Percentiles rank a stretch among this genome's conserved stretches.
Evolutionary conservation across 2,329 filamentous ascomycete species (phyloP).

Genomic region (Blastomyces gilchristii): DNA sequence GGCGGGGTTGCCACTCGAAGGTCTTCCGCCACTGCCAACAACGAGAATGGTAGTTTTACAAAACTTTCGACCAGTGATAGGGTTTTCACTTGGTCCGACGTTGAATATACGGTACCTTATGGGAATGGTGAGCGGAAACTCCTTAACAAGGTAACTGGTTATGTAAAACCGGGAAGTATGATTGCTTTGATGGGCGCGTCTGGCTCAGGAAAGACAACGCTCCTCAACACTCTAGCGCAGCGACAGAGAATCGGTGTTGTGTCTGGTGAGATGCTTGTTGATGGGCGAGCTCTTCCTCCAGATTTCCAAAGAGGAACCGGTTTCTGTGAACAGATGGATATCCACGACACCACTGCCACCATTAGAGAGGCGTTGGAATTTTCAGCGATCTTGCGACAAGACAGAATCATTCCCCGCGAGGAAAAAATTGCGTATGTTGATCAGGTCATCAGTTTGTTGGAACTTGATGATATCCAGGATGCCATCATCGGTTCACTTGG

Average conservation of each 20-base stretch:
- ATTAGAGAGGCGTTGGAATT: constrained; percentile 61
- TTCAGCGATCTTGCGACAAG: constrained; percentile 55
- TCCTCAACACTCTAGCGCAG: constrained; percentile 68
- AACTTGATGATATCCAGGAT: constrained; percentile 56
- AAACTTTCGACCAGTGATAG: constrained; percentile 48
- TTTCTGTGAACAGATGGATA: constrained; percentile 62
- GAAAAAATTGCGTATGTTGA: constrained; percentile 60
- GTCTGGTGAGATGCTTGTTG: constrained; percentile 60
- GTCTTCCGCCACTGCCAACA: background rate
- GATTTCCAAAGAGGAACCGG: constrained; percentile 61
- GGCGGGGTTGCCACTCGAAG: background rate
- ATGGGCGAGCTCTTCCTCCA: constrained; percentile 50
- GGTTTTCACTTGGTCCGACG: constrained; percentile 61
- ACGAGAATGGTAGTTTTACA: background rate
- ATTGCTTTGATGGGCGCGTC: constrained; percentile 72
- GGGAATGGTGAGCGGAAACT: constrained; percentile 51
- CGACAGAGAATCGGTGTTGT: constrained; percentile 57
- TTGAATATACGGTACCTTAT: constrained; percentile 64
- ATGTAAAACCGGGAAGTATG: constrained; percentile 69
- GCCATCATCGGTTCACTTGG: constrained; percentile 55
- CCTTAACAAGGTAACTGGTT: constrained; percentile 61
- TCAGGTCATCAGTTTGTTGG: constrained; percentile 54
- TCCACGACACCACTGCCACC: constrained; percentile 58
- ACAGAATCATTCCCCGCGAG: constrained; percentile 41
- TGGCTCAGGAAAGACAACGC: constrained; percentile 73